These are phyloP conservation scores for Eragrostis tef DNA, from an alignment of 202 grass and related monocot species.

Conservation along the genomic window DNA sequence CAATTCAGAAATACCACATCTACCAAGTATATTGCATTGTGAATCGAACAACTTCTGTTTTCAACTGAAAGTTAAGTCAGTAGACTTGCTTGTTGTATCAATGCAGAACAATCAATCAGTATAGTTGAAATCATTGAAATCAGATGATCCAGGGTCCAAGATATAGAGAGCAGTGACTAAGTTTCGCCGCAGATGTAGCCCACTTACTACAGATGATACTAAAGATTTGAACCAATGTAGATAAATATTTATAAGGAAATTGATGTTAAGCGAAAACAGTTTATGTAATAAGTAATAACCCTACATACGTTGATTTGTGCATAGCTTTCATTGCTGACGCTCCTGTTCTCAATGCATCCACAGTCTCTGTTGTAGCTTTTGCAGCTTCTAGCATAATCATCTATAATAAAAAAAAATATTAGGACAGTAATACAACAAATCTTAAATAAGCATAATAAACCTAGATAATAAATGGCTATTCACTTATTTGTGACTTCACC, in stretches of 20 bases:
- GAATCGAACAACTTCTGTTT: constrained; percentile 10
- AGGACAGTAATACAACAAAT: constrained; percentile 3
- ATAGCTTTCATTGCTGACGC: constrained; percentile 90
- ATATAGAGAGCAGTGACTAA: constrained; percentile 1
- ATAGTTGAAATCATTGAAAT: background rate
- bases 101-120: background rate
- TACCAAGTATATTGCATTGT: background rate
- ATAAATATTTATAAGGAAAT: background rate
- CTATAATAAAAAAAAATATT: constrained; percentile 51
- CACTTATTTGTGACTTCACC: constrained; percentile 51
- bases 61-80: constrained; percentile 5
- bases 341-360: constrained; percentile 90
- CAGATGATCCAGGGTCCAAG: background rate
- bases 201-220: background rate
- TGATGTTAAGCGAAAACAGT: constrained; percentile 17
- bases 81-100: constrained; percentile 22
- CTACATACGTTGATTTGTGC: constrained; percentile 87
- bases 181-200: constrained; percentile 8
- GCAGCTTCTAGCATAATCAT: constrained; percentile 95
- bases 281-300: background rate
- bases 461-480: constrained; percentile 26
- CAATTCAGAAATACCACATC: background rate
- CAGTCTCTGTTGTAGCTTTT: constrained; percentile 94
- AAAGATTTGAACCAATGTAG: background rate
- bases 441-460: constrained; percentile 7